Percentiles rank a stretch among this genome's conserved stretches.
Conservation (phyloP, 169 alveolate genomes). For the Eimeria zaria region DNA sequence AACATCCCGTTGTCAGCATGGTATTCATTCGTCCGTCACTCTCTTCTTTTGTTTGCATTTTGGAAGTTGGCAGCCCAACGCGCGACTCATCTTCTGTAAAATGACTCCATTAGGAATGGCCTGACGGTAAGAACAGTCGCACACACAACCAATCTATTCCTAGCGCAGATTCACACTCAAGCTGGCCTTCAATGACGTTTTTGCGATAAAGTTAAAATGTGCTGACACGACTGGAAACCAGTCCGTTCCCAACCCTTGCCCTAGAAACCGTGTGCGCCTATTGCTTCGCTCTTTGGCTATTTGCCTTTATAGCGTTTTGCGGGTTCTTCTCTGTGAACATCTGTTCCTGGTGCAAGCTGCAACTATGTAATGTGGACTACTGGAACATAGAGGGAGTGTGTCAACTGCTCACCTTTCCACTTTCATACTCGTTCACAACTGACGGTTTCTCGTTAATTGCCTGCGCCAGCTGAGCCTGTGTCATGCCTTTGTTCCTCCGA, state of each 20-base stretch:
- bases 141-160: not conserved
- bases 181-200: not conserved
- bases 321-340: not conserved
- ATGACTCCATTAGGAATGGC: slow-evolving; percentile 89
- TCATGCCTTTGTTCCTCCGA: slow-evolving; percentile 85
- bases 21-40: slow-evolving; percentile 6
- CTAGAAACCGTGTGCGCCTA: not conserved
- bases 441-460: slow-evolving; percentile 88
- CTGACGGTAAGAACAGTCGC: slow-evolving; percentile 37
- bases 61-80: slow-evolving; percentile 85
- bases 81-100: slow-evolving; percentile 85
- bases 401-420: slow-evolving; percentile 81
- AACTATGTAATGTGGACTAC: not conserved
- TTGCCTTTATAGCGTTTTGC: not conserved
- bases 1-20: not conserved
- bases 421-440: slow-evolving; percentile 87
- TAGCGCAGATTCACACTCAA: not conserved
- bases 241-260: not conserved
- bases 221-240: not conserved
- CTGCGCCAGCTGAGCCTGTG: slow-evolving; percentile 88
- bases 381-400: not conserved
- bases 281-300: not conserved
- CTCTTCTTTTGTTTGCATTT: slow-evolving; percentile 79
- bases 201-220: not conserved
- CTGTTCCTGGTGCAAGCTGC: not conserved